Conservation (phyloP, 805 yeast genomes). For the Saccharomycopsis lassenensis region DNA sequence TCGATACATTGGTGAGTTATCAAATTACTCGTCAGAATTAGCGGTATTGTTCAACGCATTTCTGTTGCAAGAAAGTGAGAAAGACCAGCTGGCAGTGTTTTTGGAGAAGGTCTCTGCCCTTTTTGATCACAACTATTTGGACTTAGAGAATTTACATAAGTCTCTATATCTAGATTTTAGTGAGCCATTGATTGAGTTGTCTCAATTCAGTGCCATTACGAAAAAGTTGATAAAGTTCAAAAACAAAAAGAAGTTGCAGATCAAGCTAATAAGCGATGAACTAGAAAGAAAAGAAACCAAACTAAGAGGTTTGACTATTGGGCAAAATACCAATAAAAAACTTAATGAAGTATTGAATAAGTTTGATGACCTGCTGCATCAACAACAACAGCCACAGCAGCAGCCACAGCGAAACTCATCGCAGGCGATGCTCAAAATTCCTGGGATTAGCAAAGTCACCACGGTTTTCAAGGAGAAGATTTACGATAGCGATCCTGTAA, state of each 20-base stretch:
- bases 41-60: constrained; percentile 15
- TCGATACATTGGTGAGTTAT: constrained; percentile 11
- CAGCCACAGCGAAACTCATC: neutral
- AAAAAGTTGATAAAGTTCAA: constrained; percentile 17
- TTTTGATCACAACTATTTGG: constrained; percentile 16
- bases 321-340: constrained; percentile 5
- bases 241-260: constrained; percentile 12
- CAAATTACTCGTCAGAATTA: constrained; percentile 12
- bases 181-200: constrained; percentile 17
- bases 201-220: constrained; percentile 16
- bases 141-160: constrained; percentile 13
- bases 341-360: constrained; percentile 10
- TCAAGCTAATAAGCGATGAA: constrained; percentile 10
- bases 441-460: constrained; percentile 16
- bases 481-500: constrained; percentile 18
- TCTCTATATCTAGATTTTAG: constrained; percentile 10
- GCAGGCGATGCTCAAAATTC: constrained; percentile 10
- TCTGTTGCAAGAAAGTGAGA: constrained; percentile 12
- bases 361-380: neutral
- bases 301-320: constrained; percentile 13
- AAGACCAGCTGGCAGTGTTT: constrained; percentile 1
- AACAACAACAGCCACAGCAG: neutral
- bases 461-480: constrained; percentile 17
- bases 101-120: constrained; percentile 17
- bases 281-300: constrained; percentile 11